Conservation (phyloP, 176 grass and related monocot genomes). For the Carex scoparia region DNA sequence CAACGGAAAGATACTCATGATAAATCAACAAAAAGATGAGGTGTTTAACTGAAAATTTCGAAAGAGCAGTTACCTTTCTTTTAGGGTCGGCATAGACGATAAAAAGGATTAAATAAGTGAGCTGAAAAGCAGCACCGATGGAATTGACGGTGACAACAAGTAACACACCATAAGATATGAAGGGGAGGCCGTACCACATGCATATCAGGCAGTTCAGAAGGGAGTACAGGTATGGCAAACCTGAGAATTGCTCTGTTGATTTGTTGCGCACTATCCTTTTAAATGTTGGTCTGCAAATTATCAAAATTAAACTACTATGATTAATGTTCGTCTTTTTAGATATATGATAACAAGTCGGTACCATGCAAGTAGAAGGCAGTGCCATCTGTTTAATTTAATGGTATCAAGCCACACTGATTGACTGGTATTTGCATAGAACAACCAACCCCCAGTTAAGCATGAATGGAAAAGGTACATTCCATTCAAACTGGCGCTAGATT, state of each 20-base stretch:
- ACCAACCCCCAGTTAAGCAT: not conserved
- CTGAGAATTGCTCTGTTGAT: conserved; percentile 96
- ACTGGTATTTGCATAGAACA: not conserved
- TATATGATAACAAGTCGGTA: not conserved
- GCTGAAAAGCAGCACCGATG: conserved; percentile 76
- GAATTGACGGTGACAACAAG: conserved; percentile 79
- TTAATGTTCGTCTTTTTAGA: not conserved
- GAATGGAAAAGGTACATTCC: not conserved
- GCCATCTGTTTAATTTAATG: not conserved
- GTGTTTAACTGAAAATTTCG: not conserved
- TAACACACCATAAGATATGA: conserved; percentile 77
- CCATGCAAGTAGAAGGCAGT: not conserved
- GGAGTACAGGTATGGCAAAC: conserved; percentile 87
- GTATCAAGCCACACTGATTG: not conserved
- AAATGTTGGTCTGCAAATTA: conserved; percentile 67
- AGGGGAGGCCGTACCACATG: conserved; percentile 88
- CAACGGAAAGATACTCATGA: not conserved
- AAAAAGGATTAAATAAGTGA: conserved; percentile 65
- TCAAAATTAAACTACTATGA: not conserved
- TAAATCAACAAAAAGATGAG: not conserved
- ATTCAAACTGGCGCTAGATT: not conserved
- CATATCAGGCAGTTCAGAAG: conserved; percentile 93
- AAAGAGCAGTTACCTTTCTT: conserved; percentile 39
- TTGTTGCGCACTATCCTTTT: conserved; percentile 64
- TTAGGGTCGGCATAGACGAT: conserved; percentile 50